Percentiles rank a stretch among this genome's conserved stretches.
These are phyloP conservation scores for Globisporangium okanoganense DNA, from an alignment of 352 stramenopile genomes.

Conservation along the genomic window DNA sequence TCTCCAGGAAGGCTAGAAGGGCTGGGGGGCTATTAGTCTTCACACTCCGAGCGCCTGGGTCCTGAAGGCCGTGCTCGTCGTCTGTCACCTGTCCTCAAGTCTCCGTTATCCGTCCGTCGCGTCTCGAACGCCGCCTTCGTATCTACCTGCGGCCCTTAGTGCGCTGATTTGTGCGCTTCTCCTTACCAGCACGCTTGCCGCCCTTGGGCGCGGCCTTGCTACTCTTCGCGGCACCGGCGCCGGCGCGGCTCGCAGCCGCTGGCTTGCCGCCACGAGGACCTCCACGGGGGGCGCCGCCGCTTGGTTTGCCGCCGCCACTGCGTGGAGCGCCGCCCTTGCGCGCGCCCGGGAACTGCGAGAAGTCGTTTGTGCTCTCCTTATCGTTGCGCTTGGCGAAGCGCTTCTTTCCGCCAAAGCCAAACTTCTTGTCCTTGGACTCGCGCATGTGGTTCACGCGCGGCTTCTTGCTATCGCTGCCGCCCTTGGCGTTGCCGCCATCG, in stretches of 20 bases:
- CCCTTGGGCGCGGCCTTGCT: constrained; percentile 31
- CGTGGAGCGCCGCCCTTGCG: constrained; percentile 19
- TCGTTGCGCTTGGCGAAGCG: constrained; percentile 75
- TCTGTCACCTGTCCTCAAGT: background rate
- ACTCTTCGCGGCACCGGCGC: constrained; percentile 11
- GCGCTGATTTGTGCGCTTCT: constrained; percentile 43
- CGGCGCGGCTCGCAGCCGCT: constrained; percentile 20
- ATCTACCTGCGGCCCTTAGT: constrained; percentile 41
- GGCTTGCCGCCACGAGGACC: constrained; percentile 30
- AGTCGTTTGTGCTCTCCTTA: constrained; percentile 78
- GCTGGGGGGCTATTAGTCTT: background rate
- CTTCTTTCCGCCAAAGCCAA: constrained; percentile 81
- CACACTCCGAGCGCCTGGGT: background rate
- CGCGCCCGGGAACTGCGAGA: constrained; percentile 55
- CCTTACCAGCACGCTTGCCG: constrained; percentile 57
- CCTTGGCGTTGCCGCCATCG: constrained; percentile 17
- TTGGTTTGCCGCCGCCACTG: constrained; percentile 36
- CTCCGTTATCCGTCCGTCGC: background rate
- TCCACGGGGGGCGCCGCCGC: constrained; percentile 6
- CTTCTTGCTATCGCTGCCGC: constrained; percentile 44
- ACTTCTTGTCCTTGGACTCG: constrained; percentile 80
- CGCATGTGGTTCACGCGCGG: constrained; percentile 63
- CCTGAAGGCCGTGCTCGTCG: too few relatives aligned
- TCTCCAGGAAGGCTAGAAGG: background rate
- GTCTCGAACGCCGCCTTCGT: background rate